Evolutionary conservation across 345 rosid species (phyloP), one percentile per base, ranked within the genome.

Genomic region (Crucihimalaya himalaica): DNA sequence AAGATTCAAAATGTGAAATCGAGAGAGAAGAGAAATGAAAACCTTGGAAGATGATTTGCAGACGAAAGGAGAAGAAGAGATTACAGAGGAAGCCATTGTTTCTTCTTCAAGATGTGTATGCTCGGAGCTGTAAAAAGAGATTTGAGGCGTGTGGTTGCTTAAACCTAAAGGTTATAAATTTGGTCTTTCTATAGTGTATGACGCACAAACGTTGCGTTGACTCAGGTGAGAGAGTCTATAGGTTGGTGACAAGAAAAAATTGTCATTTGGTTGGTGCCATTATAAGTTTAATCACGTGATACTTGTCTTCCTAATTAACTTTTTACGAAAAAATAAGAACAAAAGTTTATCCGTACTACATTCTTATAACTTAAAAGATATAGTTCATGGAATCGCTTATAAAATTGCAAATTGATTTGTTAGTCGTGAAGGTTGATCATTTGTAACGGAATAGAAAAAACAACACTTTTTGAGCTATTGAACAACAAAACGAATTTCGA

Each of bases 11-110:
- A 37, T 9, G 6, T 14, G 32, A 14, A 61, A 61, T 14, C 7
- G n/a, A 32, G 18, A 55, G 27, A 20, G 25, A 47, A 34, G 7
- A 15, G 20, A 23, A 60, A 29, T 9, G 4, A 57, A 57, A 71
- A 82, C 89, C 85, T 79, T 78, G 42, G 68, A 69, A 48, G 74
- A 66, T 42, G 74, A 46, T 59, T 46, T 72, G 73, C 72, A 59
- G 62, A 81, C 47, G 25, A 82, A 83, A 2, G 82, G 71, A n/a
- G 82, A 80, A 2, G 87, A 54, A 57, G 80, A 68, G 67, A 83
- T 63, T 28, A 82, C 42, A 32, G 86, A 86, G 62, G 84, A 82
- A 7, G 87, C 83, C 89, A 86, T 86, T 12, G 32, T 10, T 25
- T 5, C 16, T 34, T 5, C 16, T 29, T 58, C 4, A 43, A 25